Evolutionary conservation across 768 basidiomycete species (phyloP), one percentile per base, ranked within the genome.

Genomic region (Lentinula sp.): DNA sequence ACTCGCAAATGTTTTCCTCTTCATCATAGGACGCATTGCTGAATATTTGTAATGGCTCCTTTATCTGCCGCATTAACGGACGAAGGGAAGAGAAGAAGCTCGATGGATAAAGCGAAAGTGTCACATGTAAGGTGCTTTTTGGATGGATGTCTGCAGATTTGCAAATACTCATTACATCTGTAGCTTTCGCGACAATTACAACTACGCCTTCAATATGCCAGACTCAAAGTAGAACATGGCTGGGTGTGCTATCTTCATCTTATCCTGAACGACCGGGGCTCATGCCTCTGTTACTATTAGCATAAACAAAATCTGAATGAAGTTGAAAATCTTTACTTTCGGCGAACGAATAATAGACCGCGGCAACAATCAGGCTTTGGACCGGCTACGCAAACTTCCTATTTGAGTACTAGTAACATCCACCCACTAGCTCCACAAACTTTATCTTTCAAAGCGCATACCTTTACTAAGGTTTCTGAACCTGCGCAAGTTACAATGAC

Each of bases 251-350:
- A 12, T 53, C 50, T 16, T 54, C 52, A 33, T 18, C 36, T 32
- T 23, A 50, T 16, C 43, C 36, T 15, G 59, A 35, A 58, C 39
- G 9, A 16, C 28, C 28, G 28, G 28, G 28, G 50, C 16, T 28
- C 8, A 2, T 50, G 32, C 36, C 23, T 41, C 53, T 61, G 60
- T 13, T 67, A 90, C 53, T 61, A 58, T 13, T 67, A 90, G 88
- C 87, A 89, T 85, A 81, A 84, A 61, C 89, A 91, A 71, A 89
- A 80, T 50, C 72, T 91, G 57, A 90, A 88, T 67, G 90, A 91
- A 73, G 90, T 91, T 5, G 90, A 91, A 70, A 91, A 91, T 66
- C 76, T 91, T 8, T 91, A 90, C 75, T 91, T 91, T 67, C 86
- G 85, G 53, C 86, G 87, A 67, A 86, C 87, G 0, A 85, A 87